phyloP scores from a whole-genome alignment of 2,329 filamentous ascomycete species.

The Clonostachys rhizophaga region DNA sequence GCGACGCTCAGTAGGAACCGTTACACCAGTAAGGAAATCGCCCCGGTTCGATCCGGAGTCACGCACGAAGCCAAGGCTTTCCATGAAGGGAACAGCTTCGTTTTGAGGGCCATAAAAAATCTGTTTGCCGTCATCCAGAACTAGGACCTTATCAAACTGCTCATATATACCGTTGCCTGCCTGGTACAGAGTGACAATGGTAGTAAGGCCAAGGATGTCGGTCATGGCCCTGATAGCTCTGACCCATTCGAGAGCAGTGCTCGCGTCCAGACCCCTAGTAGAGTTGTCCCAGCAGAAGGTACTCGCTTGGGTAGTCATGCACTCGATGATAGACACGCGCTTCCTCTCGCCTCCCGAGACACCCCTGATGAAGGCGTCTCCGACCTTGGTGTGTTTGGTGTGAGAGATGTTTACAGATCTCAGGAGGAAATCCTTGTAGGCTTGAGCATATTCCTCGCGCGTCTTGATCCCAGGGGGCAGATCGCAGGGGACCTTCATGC shows the following conservation, averaged over 20 bases:
- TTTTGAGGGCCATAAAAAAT: slow-evolving; percentile 59
- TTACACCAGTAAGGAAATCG: slow-evolving; percentile 63
- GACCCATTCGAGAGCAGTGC: slow-evolving; percentile 56
- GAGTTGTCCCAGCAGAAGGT: slow-evolving; percentile 66
- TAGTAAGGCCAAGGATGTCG: slow-evolving; percentile 52
- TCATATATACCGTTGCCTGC: slow-evolving; percentile 67
- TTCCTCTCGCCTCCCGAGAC: slow-evolving; percentile 67
- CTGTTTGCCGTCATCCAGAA: slow-evolving; percentile 62
- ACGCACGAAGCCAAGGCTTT: slow-evolving; percentile 58
- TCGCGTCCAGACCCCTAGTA: slow-evolving; percentile 62
- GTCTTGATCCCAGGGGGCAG: slow-evolving; percentile 35
- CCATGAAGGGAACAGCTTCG: slow-evolving; percentile 60
- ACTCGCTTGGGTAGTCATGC: slow-evolving; percentile 49
- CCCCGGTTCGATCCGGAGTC: slow-evolving; percentile 57
- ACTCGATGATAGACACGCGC: slow-evolving; percentile 65
- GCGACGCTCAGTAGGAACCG: slow-evolving; percentile 46
- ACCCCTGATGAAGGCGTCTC: slow-evolving; percentile 61
- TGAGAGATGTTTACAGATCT: slow-evolving; percentile 46
- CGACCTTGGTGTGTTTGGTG: slow-evolving; percentile 61
- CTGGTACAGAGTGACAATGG: slow-evolving; percentile 64
- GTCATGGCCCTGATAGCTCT: slow-evolving; percentile 59
- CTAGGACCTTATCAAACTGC: slow-evolving; percentile 65
- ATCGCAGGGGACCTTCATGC: slow-evolving; percentile 48
- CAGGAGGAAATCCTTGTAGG: slow-evolving; percentile 50
- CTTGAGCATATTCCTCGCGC: slow-evolving; percentile 36